Evolutionary conservation across 2,329 filamentous ascomycete genomes (phyloP).

Genomic region (Pseudogymnoascus sp.): DNA sequence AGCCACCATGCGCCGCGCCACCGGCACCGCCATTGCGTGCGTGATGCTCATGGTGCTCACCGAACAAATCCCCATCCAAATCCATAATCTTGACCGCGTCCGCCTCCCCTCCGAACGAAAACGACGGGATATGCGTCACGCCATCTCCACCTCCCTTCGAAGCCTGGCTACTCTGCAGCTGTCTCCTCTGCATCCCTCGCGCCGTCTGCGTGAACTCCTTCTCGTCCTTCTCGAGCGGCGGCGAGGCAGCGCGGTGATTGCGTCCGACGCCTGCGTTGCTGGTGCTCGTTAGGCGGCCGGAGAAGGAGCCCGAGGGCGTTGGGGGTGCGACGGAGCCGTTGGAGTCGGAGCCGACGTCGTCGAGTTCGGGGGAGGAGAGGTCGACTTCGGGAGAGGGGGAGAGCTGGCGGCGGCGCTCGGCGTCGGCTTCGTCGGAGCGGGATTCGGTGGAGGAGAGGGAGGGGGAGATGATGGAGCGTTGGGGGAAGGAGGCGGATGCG

Average conservation of each 20-base stretch:
- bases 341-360: constrained; percentile 60
- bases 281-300: constrained; percentile 35
- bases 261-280: constrained; percentile 35
- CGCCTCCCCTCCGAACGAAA: constrained; percentile 18
- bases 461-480: constrained; percentile 66
- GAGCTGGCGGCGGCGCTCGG: constrained; percentile 57
- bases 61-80: constrained; percentile 26
- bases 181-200: constrained; percentile 63
- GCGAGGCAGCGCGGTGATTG: constrained; percentile 67
- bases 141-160: constrained; percentile 44
- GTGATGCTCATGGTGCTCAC: constrained; percentile 26
- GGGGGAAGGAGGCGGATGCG: constrained; percentile 36
- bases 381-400: constrained; percentile 93
- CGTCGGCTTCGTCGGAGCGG: constrained; percentile 63
- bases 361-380: constrained; percentile 77
- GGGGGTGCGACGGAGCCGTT: constrained; percentile 47
- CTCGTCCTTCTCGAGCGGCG: constrained; percentile 87
- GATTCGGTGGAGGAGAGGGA: constrained; percentile 67
- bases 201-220: constrained; percentile 96
- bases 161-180: constrained; percentile 47
- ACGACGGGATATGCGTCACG: constrained; percentile 17
- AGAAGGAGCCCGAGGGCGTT: constrained; percentile 57
- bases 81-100: constrained; percentile 24
- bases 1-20: constrained; percentile 23
- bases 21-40: constrained; percentile 4